Base-by-base conservation (phyloP, 2,329 filamentous ascomycete genomes). In the Ceratocystis huliohia region DNA sequence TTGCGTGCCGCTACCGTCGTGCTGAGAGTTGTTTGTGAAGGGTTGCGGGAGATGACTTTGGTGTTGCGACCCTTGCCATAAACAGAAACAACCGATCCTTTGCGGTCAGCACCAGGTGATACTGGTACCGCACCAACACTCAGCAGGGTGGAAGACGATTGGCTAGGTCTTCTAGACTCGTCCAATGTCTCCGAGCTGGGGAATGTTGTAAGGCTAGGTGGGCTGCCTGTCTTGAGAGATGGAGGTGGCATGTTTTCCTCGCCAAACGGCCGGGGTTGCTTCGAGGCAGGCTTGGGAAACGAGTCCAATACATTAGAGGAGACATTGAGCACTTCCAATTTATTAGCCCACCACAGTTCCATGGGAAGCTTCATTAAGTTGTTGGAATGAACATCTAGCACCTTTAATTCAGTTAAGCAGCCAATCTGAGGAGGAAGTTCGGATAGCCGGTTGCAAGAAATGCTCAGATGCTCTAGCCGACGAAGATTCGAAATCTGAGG, bases 291-390 rank as follows among this genome's bases (percentile, higher is more conserved):
- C 73, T 96, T 96, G 0, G 94, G 94, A 73, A 99, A 97, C 50
- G 84, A 85, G 63, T 92, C 88, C 22, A 99, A 80, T 5, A 97
- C 87, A 71, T 99, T 99, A 10, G 94, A 96, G 0, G 93, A 97
- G 13, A 96, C 87, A 71, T 99, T 99, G 68, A 99, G 82, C 0
- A 88, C 93, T 75, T 97, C 92, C 65, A 99, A 77, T 73, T 88
- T 91, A 71, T 88, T 87, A 64, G 93, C 93, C 80, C 90, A 93
- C 94, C 94, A 99, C n/a, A 99, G 82, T 73, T 99, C 94, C 73
- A 89, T 85, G 1, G 94, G 94, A 41, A 99, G 79, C 72, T 88
- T 88, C 70, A 87, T 88, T 67, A 99, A 82, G 73, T 97, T 99
- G 78, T 97, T 99, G 73, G 94, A 91, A 69, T 93, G 84, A 20